Evolutionary conservation across 1,139 yeast species (phyloP).

Genomic region (Geotrichum klebahnii): DNA sequence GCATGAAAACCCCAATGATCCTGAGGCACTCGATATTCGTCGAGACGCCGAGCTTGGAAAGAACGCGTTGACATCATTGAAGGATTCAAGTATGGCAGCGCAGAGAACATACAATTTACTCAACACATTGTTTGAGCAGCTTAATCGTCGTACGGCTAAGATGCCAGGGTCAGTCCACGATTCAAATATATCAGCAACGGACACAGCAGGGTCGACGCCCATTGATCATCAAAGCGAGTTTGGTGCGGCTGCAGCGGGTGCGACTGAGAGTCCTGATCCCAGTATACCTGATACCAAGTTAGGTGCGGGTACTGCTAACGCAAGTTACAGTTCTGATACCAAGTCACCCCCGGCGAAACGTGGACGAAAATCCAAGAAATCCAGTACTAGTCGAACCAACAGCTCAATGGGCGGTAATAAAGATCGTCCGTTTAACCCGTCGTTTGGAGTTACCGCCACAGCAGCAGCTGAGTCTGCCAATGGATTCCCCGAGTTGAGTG

Average conservation of each 20-base stretch:
- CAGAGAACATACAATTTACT: slow-evolving; percentile 73
- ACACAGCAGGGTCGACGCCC: slow-evolving; percentile 7
- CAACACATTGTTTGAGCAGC: slow-evolving; percentile 75
- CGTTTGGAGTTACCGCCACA: slow-evolving; percentile 9
- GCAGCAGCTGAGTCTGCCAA: slow-evolving; percentile 15
- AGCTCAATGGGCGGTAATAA: no score
- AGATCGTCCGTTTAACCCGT: neutral
- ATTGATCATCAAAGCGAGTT: slow-evolving; percentile 9
- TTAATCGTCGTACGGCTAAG: slow-evolving; percentile 35
- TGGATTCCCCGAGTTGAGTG: slow-evolving; percentile 8
- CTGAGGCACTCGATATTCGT: slow-evolving; percentile 49
- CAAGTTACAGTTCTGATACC: neutral
- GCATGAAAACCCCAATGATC: slow-evolving; percentile 64
- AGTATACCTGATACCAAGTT: neutral
- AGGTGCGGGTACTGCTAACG: neutral
- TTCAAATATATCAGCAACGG: neutral
- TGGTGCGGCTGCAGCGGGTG: slow-evolving; percentile 11
- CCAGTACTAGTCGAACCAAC: neutral
- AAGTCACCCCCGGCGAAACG: slow-evolving; percentile 3
- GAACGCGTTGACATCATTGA: slow-evolving; percentile 63
- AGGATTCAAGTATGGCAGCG: slow-evolving; percentile 74
- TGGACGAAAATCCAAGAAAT: neutral
- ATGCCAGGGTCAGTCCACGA: slow-evolving; percentile 10
- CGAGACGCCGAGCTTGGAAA: slow-evolving; percentile 80
- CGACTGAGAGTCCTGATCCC: neutral